Evolutionary conservation across 495 filamentous ascomycete genomes (phyloP).

Genomic region (Margaritispora aquatica): DNA sequence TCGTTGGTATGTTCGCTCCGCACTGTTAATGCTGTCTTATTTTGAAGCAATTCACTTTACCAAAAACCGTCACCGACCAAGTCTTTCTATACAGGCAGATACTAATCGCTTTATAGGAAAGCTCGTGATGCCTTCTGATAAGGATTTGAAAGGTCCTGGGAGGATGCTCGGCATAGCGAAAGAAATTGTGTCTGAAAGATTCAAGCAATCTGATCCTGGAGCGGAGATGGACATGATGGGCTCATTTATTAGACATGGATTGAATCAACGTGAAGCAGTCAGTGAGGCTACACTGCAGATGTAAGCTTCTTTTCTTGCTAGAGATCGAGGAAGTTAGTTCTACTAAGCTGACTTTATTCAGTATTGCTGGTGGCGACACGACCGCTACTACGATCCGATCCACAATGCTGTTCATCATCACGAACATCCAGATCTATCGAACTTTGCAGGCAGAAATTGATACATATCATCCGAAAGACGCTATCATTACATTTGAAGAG

Average conservation of each 20-base stretch:
- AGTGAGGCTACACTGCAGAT: conserved; percentile 37
- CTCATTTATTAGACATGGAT: conserved; percentile 37
- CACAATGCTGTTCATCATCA: conserved; percentile 47
- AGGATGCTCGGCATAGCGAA: conserved; percentile 43
- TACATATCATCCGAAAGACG: conserved; percentile 22
- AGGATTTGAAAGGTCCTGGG: conserved; percentile 46
- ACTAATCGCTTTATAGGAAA: conserved; percentile 52
- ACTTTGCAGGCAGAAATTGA: conserved; percentile 54
- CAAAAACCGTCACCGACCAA: too few relatives aligned
- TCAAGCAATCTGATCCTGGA: conserved; percentile 3
- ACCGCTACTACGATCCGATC: conserved; percentile 53
- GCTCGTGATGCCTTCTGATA: conserved; percentile 43
- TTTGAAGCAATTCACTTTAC: too few relatives aligned
- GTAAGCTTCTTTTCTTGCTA: conserved; percentile 20
- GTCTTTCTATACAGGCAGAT: too few relatives aligned
- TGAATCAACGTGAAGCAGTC: conserved; percentile 31
- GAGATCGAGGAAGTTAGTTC: neutral
- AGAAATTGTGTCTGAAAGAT: conserved; percentile 31
- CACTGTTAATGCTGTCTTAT: too few relatives aligned
- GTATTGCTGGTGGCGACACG: conserved; percentile 46
- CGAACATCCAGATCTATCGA: conserved; percentile 37
- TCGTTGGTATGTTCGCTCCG: too few relatives aligned
- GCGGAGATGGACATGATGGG: conserved; percentile 32
- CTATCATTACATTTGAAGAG: conserved; percentile 32
- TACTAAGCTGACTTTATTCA: conserved; percentile 35